Evolutionary conservation across 2,329 filamentous ascomycete species (phyloP).

Genomic region (Cryphonectria parasitica): DNA sequence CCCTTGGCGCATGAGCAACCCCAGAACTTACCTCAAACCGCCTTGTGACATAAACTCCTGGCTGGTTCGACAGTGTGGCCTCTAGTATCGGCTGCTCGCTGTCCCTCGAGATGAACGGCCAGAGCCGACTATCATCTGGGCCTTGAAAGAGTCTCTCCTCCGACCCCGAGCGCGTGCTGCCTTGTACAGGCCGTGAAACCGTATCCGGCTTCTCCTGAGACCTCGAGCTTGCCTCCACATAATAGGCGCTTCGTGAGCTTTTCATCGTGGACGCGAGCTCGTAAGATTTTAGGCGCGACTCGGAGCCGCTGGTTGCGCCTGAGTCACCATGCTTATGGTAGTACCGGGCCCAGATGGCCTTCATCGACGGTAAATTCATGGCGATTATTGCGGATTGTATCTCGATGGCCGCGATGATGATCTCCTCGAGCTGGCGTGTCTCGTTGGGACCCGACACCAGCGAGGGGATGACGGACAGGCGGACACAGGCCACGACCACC

Average conservation of each 20-base stretch:
- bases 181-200: not conserved
- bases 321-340: not conserved
- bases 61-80: not conserved
- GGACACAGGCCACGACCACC: slow-evolving; percentile 20
- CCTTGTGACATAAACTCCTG: not conserved
- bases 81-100: not conserved
- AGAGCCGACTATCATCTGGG: not conserved
- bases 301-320: not conserved
- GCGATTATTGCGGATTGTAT: slow-evolving; percentile 23
- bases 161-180: not conserved
- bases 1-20: not conserved
- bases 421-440: slow-evolving; percentile 19
- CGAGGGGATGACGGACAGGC: slow-evolving; percentile 16
- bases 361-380: slow-evolving; percentile 23
- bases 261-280: not conserved
- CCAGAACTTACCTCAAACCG: not conserved
- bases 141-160: not conserved
- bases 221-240: not conserved
- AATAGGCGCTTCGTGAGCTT: not conserved
- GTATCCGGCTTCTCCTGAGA: not conserved
- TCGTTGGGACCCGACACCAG: slow-evolving; percentile 12
- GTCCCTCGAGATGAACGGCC: not conserved
- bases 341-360: slow-evolving; percentile 1
- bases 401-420: slow-evolving; percentile 26
- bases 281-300: not conserved